These are phyloP conservation scores for Tolypocladium cylindrosporum DNA, from an alignment of 2,329 filamentous ascomycete species.

Conservation along the genomic window DNA sequence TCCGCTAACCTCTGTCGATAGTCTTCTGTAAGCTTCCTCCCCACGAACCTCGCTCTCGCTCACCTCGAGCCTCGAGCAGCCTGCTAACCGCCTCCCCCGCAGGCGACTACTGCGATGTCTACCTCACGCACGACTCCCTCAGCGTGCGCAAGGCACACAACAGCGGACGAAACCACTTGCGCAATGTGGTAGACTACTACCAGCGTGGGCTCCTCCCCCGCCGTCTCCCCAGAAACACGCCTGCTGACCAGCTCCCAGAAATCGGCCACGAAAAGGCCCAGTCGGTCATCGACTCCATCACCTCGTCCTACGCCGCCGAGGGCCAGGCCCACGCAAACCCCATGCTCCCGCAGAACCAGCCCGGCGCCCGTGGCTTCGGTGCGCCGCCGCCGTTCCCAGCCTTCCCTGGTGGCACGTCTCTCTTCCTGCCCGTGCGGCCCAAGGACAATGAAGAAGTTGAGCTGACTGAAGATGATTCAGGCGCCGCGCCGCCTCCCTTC, in stretches of 20 bases:
- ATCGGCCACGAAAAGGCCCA: conserved; percentile 98
- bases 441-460: neutral
- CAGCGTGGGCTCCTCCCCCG: conserved; percentile 53
- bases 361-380: conserved; percentile 35
- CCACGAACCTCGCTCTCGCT: neutral
- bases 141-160: conserved; percentile 99
- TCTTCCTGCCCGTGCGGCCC: conserved; percentile 8
- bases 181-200: conserved; percentile 98
- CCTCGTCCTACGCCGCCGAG: conserved; percentile 87
- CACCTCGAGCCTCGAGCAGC: neutral
- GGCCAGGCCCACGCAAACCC: conserved; percentile 81
- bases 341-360: conserved; percentile 64
- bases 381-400: conserved; percentile 38
- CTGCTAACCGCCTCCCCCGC: conserved; percentile 18
- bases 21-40: conserved; percentile 12
- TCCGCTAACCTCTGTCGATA: neutral
- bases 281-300: conserved; percentile 96
- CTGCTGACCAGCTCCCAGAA: conserved; percentile 41
- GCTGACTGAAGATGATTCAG: conserved; percentile 6
- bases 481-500: conserved; percentile 46
- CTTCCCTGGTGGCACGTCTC: conserved; percentile 46
- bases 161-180: conserved; percentile 87
- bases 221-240: neutral
- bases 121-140: conserved; percentile 99
- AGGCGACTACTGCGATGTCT: conserved; percentile 98